Evolutionary conservation across 1,284 basidiomycete species (phyloP), one percentile per base, ranked within the genome.

Genomic region (Filobasidium uniguttulatum): DNA sequence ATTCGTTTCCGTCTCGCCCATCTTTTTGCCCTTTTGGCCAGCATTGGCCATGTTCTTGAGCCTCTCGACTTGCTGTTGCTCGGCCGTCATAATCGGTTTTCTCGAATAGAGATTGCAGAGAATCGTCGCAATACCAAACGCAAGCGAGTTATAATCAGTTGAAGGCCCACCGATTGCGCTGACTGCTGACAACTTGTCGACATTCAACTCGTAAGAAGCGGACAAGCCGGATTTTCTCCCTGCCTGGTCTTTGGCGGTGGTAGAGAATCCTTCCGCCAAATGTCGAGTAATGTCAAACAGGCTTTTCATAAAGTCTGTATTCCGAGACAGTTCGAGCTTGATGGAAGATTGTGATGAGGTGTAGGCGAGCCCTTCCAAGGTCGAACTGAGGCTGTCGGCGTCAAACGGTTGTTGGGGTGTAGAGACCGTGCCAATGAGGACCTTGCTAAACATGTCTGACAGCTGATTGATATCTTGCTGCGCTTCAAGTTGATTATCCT

Each of bases 31-130:
- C 1, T 64, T 56, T 5, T 64, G 51, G 19, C 54, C 54, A 14
- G 54, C 53, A 31, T 43, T 36, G 3, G 69, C 69, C 80, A 91
- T 83, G 48, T 72, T 72, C 55, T 78, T 76, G 38, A 90, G 70
- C 60, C 80, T 84, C 43, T 80, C 80, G 9, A 90, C 76, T 60
- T 91, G 85, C 31, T 75, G 72, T 57, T 91, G 81, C 62, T 91
- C 85, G 46, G 83, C 79, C 1, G 77, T 81, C 17, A 88, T 69
- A 9, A 74, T 75, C 7, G 81, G 80, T 45, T 75, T 79, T 61
- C 83, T 83, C 7, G 75, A 69, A 37, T 79, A 80, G 30, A 93
- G 65, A 62, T 91, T 88, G 49, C 74, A 69, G 41, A 86, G 75
- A 50, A 90, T 80, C 41, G 79, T 74, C 25, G 83, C 74, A 31